A percentile compares a stretch with the other conserved stretches of the same genome.
Conservation (phyloP, 495 filamentous ascomycete species). For the Penicillium cataractarum region DNA sequence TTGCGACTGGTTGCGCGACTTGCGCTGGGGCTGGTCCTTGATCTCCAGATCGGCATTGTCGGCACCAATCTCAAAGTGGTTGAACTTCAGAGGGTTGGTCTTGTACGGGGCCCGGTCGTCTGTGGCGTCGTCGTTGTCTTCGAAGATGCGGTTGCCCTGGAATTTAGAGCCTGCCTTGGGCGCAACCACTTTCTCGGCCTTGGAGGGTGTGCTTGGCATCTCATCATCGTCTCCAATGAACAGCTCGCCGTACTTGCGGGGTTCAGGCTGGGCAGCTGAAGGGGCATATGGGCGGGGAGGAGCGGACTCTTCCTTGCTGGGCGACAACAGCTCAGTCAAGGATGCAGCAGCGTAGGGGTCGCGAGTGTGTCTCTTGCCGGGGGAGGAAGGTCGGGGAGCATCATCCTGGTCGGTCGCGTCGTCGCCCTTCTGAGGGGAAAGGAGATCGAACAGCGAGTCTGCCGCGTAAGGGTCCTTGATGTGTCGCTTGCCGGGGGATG, state of each 20-base stretch:
- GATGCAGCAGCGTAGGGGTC: slow-evolving; percentile 33
- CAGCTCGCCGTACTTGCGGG: slow-evolving; percentile 65
- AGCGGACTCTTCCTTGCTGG: slow-evolving; percentile 22
- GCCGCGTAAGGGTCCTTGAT: slow-evolving; percentile 75
- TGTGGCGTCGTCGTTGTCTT: slow-evolving; percentile 52
- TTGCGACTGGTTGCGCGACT: slow-evolving; percentile 65
- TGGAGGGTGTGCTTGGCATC: slow-evolving; percentile 52
- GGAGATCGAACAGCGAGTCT: slow-evolving; percentile 53
- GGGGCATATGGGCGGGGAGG: slow-evolving; percentile 43
- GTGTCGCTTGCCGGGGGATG: slow-evolving; percentile 51
- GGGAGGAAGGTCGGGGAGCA: slow-evolving; percentile 8
- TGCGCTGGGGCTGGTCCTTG: slow-evolving; percentile 43
- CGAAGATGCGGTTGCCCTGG: slow-evolving; percentile 65
- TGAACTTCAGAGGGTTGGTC: slow-evolving; percentile 73
- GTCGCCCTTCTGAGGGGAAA: slow-evolving; percentile 40
- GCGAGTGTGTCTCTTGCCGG: slow-evolving; percentile 27
- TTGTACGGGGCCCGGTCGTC: slow-evolving; percentile 37
- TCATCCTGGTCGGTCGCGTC: slow-evolving; percentile 15
- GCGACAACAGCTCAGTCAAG: slow-evolving; percentile 31
- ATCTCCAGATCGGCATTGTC: slow-evolving; percentile 47
- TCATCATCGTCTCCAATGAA: slow-evolving; percentile 57
- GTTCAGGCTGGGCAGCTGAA: slow-evolving; percentile 62
- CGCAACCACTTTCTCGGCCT: slow-evolving; percentile 40
- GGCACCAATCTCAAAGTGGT: slow-evolving; percentile 85
- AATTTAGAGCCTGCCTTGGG: slow-evolving; percentile 65